Conservation (phyloP, 331 rosid genomes). For the Prunus yedoensis region DNA sequence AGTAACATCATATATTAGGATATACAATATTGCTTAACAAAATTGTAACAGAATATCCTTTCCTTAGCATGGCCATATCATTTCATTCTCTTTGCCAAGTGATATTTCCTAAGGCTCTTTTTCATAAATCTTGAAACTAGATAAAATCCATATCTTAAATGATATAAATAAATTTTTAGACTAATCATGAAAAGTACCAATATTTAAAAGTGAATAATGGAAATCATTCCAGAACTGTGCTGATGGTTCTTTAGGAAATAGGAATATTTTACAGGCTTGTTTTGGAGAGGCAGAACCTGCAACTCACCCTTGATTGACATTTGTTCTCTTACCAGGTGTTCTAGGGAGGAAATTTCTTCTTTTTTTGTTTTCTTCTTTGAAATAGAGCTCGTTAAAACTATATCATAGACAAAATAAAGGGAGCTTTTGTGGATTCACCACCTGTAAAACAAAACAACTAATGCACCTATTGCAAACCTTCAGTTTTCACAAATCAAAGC, state of each 20-base stretch:
- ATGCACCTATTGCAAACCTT: not conserved
- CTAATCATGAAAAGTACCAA: not conserved
- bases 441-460: not conserved
- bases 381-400: not conserved
- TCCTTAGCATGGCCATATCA: not conserved
- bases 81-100: not conserved
- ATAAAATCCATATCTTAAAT: not conserved
- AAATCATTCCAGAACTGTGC: not conserved
- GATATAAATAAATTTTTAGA: not conserved
- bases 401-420: not conserved
- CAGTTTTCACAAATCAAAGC: not conserved
- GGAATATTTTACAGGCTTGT: not conserved
- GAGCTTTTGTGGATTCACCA: not conserved
- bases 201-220: not conserved
- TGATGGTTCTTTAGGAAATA: too few relatives aligned
- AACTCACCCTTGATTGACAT: not conserved
- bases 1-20: too few relatives aligned
- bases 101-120: not conserved
- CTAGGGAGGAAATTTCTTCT: not conserved
- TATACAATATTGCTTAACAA: not conserved
- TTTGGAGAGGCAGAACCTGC: not conserved
- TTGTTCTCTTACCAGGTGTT: not conserved
- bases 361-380: not conserved
- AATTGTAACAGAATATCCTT: not conserved
- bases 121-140: not conserved